Base-by-base conservation (phyloP, 495 filamentous ascomycete species). In the Zalerion maritima region DNA sequence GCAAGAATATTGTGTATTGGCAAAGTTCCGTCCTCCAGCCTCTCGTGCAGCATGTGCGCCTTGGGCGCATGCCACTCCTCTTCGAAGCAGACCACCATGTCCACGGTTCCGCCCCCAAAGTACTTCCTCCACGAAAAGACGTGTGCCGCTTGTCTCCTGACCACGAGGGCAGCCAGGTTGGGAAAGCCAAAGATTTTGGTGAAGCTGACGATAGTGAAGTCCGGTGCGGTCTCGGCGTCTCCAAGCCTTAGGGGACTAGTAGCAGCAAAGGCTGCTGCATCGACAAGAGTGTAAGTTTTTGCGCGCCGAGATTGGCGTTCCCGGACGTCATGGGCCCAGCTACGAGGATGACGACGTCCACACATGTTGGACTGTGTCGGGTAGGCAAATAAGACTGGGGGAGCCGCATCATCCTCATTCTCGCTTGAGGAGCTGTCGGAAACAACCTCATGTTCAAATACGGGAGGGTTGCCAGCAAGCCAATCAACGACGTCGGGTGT, bases 121-220 rank as follows among this genome's bases (percentile, higher is more conserved):
- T 87, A 96, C 39, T 54, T 67, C 24, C 83, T 69, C 14, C 61
- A 56, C 21, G 57, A 50, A 23, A 94, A 70, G 1, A 78, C 56
- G 14, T 55, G 44, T 1, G 62, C 71, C n/a, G 77, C 64, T 19
- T 62, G 61, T 36, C 83, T 82, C 23, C 78, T 68, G 6, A 94
- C 75, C 29, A 96, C 78, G 47, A 96, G 57, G 3, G 76, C 87
- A 5, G 87, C 87, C 0, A 96, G 55, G 44, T 96, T 82, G 0
- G 87, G 87, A 42, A 94, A 94, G 3, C 87, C 87, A 48, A 94
- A 96, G 14, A 96, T 89, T 52, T 96, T 96, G 52, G 93, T 91
- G 42, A 96, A 84, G 57, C 83, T 92, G 14, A 94, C 46, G 0
- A 80, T 82, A 3, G 75, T 82, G 38, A 93, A 94, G 42, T 96